Conservation (phyloP, 73 alveolate genomes). For the Stentor roeselii region DNA sequence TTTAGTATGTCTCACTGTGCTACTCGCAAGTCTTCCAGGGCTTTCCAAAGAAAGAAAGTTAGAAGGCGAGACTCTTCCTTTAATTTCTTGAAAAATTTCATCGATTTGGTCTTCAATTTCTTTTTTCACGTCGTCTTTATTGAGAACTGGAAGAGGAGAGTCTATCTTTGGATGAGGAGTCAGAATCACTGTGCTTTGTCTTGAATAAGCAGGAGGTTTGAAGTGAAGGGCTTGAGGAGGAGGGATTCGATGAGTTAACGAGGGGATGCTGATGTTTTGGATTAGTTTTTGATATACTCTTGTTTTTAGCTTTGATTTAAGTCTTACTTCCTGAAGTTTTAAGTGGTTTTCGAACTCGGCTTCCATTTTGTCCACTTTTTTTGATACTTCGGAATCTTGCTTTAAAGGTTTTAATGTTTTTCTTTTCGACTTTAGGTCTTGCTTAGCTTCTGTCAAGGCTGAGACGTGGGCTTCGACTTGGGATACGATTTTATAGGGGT, state of each 20-base stretch:
- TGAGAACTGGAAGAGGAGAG: not conserved
- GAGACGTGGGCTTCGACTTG: not conserved
- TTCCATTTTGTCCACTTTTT: not conserved
- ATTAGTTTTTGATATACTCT: not conserved
- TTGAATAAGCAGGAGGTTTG: not conserved
- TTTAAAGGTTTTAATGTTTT: too few species aligned
- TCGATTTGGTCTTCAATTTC: not conserved
- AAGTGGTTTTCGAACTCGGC: not conserved
- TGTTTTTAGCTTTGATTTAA: not conserved
- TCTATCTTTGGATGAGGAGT: not conserved
- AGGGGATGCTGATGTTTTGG: not conserved
- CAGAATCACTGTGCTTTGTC: not conserved
- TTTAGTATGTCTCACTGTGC: too few species aligned
- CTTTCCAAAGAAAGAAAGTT: too few species aligned
- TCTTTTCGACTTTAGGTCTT: not conserved
- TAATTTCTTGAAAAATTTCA: not conserved
- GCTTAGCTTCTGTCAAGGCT: too few species aligned
- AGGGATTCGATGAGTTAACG: not conserved
- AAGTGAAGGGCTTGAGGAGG: not conserved
- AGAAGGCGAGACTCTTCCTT: too few species aligned
- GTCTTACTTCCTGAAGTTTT: not conserved
- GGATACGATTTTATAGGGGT: not conserved
- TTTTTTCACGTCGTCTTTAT: not conserved
- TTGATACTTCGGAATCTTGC: not conserved
- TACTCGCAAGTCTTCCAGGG: not conserved